Base-by-base conservation (phyloP, 192 early-diverging fungal genomes). In the Entophlyctis helioformis region DNA sequence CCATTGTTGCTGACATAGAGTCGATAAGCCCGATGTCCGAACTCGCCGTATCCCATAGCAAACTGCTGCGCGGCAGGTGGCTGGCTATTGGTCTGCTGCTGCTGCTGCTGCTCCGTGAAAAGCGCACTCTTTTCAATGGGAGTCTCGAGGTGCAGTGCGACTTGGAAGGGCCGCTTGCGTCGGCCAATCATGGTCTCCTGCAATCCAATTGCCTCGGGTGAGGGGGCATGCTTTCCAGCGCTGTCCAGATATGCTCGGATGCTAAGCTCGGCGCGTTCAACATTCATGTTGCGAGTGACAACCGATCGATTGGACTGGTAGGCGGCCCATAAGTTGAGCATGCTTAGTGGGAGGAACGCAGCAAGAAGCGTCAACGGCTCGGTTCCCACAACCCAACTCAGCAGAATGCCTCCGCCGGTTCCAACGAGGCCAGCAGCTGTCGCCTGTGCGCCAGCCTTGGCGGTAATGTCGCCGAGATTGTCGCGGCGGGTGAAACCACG, bases 381-480 rank as follows among this genome's bases (percentile, higher is more conserved):
- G 9, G 75, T 64, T n/a, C 60, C 77, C 53, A 70, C 27, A 13
- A 51, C 41, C 19, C 47, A 66, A 8, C 57, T 60, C 42, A 71
- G 39, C n/a, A 57, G 12, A 15, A 82, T 44, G 28, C 78, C 72
- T 1, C 44, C 26, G 24, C 67, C 71, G 4, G 71, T 87, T 40
- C 87, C 87, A 9, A 87, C 43, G 15, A 91, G 64, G 12, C 88
- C 85, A 3, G 88, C 88, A 4, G 83, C 77, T 1, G 88, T 91
- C 1, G 68, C 53, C 51, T 91, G 88, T 16, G 86, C 87, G 8
- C 85, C 88, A 10, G 72, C 57, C 48, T 91, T 91, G 36, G 76
- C 88, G 1, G 86, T 91, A 36, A 91, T 63, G 39, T 91, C 88
- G 24, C 88, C 88, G 23, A 91, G 56, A 45, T 89, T 91, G 52